A percentile compares a stretch with the other conserved stretches of the same genome.
phyloP scores from a whole-genome alignment of 805 yeast species.

The Saccharomyces jurei region DNA sequence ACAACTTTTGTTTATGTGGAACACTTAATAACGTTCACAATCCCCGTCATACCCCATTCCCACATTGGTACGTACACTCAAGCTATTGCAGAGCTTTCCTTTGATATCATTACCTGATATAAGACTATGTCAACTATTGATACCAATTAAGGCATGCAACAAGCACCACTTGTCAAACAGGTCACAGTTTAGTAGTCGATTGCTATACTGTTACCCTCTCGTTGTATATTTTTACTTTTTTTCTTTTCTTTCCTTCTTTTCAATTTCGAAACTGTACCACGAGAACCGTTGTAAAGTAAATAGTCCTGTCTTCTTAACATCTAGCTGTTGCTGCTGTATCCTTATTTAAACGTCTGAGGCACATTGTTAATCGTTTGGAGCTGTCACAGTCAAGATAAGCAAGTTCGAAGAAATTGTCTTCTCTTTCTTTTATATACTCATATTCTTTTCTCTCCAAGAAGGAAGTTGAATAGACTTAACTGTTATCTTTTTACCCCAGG shows the following conservation, averaged over 20 bases:
- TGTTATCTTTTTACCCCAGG: background rate
- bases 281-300: background rate
- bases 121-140: constrained; percentile 4
- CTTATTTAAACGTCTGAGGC: background rate
- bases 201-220: constrained; percentile 4
- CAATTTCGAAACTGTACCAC: background rate
- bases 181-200: background rate
- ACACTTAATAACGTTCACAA: background rate
- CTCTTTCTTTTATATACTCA: background rate
- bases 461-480: background rate
- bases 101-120: constrained; percentile 1
- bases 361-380: background rate
- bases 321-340: background rate
- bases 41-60: background rate
- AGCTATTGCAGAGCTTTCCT: background rate
- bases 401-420: background rate
- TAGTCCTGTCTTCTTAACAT: background rate
- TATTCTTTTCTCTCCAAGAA: background rate
- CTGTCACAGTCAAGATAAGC: background rate
- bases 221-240: constrained; percentile 1
- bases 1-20: background rate
- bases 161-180: background rate
- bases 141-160: background rate
- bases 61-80: background rate
- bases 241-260: constrained; percentile 1